phyloP scores from a whole-genome alignment of 176 grass and related monocot genomes.

The Areca catechu region DNA sequence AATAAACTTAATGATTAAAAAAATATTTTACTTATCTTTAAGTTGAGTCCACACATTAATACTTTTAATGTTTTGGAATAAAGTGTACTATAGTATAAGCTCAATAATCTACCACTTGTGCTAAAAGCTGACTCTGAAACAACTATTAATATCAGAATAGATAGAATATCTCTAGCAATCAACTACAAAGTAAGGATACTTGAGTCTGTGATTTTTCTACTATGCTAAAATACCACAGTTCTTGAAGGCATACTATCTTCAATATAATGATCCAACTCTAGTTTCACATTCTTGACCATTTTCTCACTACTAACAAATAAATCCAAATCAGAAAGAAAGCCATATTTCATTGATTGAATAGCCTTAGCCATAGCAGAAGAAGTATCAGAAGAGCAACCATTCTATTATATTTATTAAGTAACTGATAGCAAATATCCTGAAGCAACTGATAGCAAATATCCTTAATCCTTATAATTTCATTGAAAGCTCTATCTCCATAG shows the following conservation, averaged over 20 bases:
- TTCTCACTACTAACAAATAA: neutral
- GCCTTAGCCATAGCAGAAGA: no score
- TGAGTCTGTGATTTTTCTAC: neutral
- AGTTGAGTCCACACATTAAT: neutral
- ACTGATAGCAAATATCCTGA: no score
- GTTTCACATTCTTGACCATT: neutral
- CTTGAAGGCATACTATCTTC: neutral
- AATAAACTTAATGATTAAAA: no score
- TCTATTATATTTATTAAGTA: no score
- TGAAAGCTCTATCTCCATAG: no score
- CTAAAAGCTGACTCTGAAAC: neutral
- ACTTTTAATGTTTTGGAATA: neutral
- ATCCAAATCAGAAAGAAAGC: neutral
- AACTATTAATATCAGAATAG: neutral
- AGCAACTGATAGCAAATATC: no score
- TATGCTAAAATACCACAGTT: neutral
- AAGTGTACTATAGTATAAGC: neutral
- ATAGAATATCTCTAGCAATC: neutral
- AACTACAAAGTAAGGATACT: neutral
- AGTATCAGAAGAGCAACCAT: no score
- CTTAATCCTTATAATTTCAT: no score
- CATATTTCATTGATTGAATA: conserved; percentile 13
- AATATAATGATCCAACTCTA: neutral
- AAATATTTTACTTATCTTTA: no score
- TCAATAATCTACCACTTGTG: neutral